Conservation (phyloP, 1,139 yeast species). For the Nematodospora anomalae region DNA sequence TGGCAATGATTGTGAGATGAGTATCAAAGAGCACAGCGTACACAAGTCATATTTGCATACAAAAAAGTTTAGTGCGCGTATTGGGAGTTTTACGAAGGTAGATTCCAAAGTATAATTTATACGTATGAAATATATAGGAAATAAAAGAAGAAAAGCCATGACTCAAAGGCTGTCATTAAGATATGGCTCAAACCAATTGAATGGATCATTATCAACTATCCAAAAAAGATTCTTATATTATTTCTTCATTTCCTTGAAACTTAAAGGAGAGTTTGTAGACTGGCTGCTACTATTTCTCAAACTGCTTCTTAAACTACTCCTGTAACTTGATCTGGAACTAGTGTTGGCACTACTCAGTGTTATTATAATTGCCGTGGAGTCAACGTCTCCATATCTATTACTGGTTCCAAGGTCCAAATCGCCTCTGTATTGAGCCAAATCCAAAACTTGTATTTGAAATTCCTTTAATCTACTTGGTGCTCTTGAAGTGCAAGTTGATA, state of each 20-base stretch:
- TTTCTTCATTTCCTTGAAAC: conserved; percentile 4
- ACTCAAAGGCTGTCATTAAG: too few relatives aligned
- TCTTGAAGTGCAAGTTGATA: conserved; percentile 15
- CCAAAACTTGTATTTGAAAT: conserved; percentile 25
- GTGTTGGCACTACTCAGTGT: conserved; percentile 13
- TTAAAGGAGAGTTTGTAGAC: conserved; percentile 10
- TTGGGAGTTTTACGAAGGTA: too few relatives aligned
- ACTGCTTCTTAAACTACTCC: conserved; percentile 13
- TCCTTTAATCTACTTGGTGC: conserved; percentile 22
- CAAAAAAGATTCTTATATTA: background rate
- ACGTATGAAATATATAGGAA: background rate
- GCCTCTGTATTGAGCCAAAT: conserved; percentile 23
- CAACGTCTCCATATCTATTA: conserved; percentile 16
- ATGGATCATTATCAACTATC: too few relatives aligned
- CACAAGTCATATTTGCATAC: too few relatives aligned
- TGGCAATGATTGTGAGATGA: too few relatives aligned
- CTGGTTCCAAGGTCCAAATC: conserved; percentile 15
- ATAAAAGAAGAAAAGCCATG: background rate
- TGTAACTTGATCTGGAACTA: conserved; percentile 14
- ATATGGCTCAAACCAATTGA: too few relatives aligned
- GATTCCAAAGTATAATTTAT: background rate
- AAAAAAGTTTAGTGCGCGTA: too few relatives aligned
- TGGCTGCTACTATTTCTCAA: conserved; percentile 10
- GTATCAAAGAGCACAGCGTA: too few relatives aligned
- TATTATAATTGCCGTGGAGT: conserved; percentile 13